These are phyloP conservation scores for Parasitella parasitica DNA, from an alignment of 371 early-diverging fungal species.

Conservation along the genomic window DNA sequence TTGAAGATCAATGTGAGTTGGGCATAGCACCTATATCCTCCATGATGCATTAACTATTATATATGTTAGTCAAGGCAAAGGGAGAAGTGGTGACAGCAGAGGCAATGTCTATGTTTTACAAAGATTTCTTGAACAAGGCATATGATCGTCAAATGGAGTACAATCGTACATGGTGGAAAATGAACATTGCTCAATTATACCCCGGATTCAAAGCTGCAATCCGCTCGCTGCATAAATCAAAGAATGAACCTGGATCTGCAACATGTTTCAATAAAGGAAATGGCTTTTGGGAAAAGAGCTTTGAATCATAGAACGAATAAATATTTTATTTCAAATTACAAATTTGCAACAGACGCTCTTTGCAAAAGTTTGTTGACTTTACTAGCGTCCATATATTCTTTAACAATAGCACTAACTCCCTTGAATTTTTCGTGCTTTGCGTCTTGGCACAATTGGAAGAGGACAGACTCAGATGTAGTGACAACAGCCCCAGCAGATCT, in stretches of 20 bases:
- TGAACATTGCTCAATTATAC: constrained; percentile 65
- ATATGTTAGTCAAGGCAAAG: constrained; percentile 28
- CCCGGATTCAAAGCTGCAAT: constrained; percentile 67
- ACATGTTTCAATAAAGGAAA: constrained; percentile 15
- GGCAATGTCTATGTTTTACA: constrained; percentile 76
- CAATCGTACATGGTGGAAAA: constrained; percentile 75
- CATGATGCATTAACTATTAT: background rate
- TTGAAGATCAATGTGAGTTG: constrained; percentile 62
- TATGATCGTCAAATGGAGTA: constrained; percentile 74
- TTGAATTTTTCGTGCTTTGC: constrained; percentile 80
- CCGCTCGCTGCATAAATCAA: constrained; percentile 25
- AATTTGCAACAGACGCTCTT: constrained; percentile 29
- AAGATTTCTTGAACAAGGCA: constrained; percentile 72
- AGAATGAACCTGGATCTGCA: constrained; percentile 1
- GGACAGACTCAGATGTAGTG: constrained; percentile 86
- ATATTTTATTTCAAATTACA: constrained; percentile 8
- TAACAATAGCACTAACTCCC: constrained; percentile 74
- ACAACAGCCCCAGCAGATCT: constrained; percentile 74
- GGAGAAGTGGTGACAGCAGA: constrained; percentile 63
- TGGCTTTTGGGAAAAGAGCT: constrained; percentile 53
- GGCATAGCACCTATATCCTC: no score
- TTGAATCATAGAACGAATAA: constrained; percentile 38
- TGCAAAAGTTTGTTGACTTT: constrained; percentile 65
- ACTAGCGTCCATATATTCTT: constrained; percentile 70
- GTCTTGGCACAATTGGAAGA: constrained; percentile 90